Evolutionary conservation across 2,329 filamentous ascomycete species (phyloP), one percentile per base, ranked within the genome.

Genomic region (Neoscytalidium dimidiatum): DNA sequence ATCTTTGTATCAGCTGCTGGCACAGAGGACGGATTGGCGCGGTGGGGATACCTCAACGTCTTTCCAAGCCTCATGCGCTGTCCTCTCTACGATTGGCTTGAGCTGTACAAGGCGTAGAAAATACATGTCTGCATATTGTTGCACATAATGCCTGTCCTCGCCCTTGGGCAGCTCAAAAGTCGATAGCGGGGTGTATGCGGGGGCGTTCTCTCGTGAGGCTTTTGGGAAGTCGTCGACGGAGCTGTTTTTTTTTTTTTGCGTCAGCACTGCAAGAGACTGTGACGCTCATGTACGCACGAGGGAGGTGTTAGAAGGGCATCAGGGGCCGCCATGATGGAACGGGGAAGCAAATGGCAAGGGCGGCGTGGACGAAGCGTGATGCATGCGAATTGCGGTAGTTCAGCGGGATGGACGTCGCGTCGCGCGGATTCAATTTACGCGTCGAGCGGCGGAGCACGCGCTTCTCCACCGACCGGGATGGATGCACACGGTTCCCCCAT

Each of bases 121-220:
- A 84, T 99, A 99, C 87, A 98, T 94, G 78, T 99, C 95, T 68
- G 91, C 92, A 85, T 92, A 99, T 80, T 99, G 95, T 77, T 98
- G 95, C 76, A 94, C 85, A 77, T 98, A 99, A 63, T 93, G 90
- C 67, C 84, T 83, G 38, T 83, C 79, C 46, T 82, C 78, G 28
- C 85, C 85, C 68, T 82, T 89, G 26, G 91, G 85, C 9, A 98
- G 86, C 56, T 82, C 81, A 77, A 93, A 98, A 7, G 89, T 90
- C 63, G 88, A 81, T 29, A 96, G 84, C 0, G 94, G 88, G 64
- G 87, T 89, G 82, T 97, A 98, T 64, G 79, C 71, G 3, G 86
- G 88, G 21, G 82, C 69, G 13, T 14, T 3, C n/a, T 57, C 23
- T 60, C 63, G 63, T 19, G 53, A 49, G 49, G 33, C 35, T 51